phyloP scores from a whole-genome alignment of 148 eudicot species.

The Gaultheria prostrata region DNA sequence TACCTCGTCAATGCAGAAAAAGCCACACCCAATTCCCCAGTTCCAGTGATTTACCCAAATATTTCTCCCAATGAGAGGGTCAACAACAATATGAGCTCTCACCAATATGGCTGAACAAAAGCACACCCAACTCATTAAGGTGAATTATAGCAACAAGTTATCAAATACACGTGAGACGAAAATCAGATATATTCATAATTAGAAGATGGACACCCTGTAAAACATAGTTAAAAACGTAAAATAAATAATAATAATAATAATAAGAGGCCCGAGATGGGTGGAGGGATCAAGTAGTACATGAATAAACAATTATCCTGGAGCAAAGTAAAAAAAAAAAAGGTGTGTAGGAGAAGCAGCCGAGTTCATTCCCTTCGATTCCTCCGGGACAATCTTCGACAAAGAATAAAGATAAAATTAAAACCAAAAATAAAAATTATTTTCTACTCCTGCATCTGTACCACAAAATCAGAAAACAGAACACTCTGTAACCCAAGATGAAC shows the following conservation, averaged over 20 bases:
- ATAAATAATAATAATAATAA: neutral
- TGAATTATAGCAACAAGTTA: neutral
- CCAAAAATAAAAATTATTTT: slow-evolving; percentile 26
- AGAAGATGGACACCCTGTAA: neutral
- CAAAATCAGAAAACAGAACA: slow-evolving; percentile 67
- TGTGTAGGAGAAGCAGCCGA: neutral
- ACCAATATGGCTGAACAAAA: neutral
- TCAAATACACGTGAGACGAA: neutral
- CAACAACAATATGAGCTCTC: neutral
- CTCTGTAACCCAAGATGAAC: slow-evolving; percentile 68
- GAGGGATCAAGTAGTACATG: neutral
- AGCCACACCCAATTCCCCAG: too few relatives aligned
- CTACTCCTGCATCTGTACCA: slow-evolving; percentile 63
- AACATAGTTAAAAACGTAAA: neutral
- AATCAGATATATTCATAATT: neutral
- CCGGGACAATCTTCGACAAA: neutral
- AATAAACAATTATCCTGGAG: neutral
- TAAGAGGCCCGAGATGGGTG: neutral
- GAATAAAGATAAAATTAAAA: neutral
- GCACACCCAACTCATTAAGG: neutral
- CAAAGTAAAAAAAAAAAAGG: neutral
- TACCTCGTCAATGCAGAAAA: too few relatives aligned
- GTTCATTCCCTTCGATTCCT: neutral
- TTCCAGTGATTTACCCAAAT: too few relatives aligned
- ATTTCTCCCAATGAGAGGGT: neutral